Evolutionary conservation across 805 yeast species (phyloP).

Genomic region (Candida arabinofermentans): DNA sequence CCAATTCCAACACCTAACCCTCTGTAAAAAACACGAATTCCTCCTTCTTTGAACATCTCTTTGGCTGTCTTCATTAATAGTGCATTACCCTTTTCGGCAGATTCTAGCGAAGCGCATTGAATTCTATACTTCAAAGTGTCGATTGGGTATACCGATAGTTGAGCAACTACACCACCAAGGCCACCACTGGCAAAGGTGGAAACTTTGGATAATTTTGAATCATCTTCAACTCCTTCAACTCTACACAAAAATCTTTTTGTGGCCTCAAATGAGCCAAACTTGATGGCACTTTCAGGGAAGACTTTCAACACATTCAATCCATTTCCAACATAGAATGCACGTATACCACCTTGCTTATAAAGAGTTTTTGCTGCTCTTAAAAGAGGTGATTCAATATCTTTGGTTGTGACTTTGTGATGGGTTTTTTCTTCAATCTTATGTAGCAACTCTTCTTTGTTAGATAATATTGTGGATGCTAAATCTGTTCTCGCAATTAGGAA

Average conservation of each 20-base stretch:
- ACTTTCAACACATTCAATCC: slow-evolving; percentile 91
- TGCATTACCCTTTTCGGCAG: slow-evolving; percentile 54
- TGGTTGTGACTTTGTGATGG: slow-evolving; percentile 38
- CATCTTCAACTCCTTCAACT: slow-evolving; percentile 72
- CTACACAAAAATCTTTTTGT: slow-evolving; percentile 70
- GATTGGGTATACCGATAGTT: slow-evolving; percentile 89
- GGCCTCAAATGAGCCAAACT: slow-evolving; percentile 92
- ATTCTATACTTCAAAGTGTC: slow-evolving; percentile 91
- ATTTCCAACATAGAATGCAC: slow-evolving; percentile 90
- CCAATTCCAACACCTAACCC: slow-evolving; percentile 89
- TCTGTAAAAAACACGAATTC: slow-evolving; percentile 72
- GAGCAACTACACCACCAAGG: slow-evolving; percentile 91
- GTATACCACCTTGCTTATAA: slow-evolving; percentile 84
- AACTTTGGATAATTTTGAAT: slow-evolving; percentile 62
- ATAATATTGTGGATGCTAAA: slow-evolving; percentile 62
- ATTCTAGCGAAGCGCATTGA: slow-evolving; percentile 84
- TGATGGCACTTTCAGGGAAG: slow-evolving; percentile 96
- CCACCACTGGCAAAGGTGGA: slow-evolving; percentile 95
- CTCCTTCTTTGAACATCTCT: slow-evolving; percentile 78
- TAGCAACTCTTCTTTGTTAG: slow-evolving; percentile 42
- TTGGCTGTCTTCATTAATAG: slow-evolving; percentile 64
- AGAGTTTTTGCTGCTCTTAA: slow-evolving; percentile 75
- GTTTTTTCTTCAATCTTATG: slow-evolving; percentile 32
- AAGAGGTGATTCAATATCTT: slow-evolving; percentile 65
- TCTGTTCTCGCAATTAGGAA: slow-evolving; percentile 90